These are phyloP conservation scores for Coniochaeta pulveracea DNA, from an alignment of 2,329 filamentous ascomycete species.

Conservation along the genomic window DNA sequence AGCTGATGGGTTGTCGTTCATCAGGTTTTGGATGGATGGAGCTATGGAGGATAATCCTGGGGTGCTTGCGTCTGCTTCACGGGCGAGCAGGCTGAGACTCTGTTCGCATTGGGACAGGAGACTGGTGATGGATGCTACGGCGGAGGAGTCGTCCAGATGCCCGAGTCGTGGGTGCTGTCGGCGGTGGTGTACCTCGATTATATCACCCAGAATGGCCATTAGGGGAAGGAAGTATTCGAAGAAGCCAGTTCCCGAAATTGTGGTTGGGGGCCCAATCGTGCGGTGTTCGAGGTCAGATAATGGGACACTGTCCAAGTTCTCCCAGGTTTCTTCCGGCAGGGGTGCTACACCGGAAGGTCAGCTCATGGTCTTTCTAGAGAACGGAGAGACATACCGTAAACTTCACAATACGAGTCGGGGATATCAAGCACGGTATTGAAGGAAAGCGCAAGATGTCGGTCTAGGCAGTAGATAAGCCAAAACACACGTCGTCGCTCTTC, in stretches of 20 bases:
- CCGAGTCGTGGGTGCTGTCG: conserved; percentile 30
- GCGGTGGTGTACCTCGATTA: conserved; percentile 33
- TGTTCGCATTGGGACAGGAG: conserved; percentile 25
- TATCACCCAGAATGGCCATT: conserved; percentile 35
- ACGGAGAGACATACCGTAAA: conserved; percentile 19
- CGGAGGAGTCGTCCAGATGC: conserved; percentile 20
- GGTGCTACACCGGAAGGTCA: conserved; percentile 16
- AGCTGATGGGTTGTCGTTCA: conserved; percentile 8
- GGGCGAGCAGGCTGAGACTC: conserved; percentile 18
- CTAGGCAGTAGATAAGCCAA: conserved; percentile 34
- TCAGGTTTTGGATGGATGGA: conserved; percentile 13
- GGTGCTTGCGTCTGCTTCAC: background rate
- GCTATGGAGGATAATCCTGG: conserved; percentile 5
- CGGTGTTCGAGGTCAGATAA: conserved; percentile 19
- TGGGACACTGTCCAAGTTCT: conserved; percentile 22
- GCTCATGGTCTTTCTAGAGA: background rate
- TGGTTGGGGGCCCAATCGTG: conserved; percentile 24
- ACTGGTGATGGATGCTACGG: conserved; percentile 21
- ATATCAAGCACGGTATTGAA: conserved; percentile 32
- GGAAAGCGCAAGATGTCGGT: conserved; percentile 33
- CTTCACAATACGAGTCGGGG: conserved; percentile 32
- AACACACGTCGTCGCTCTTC: conserved; percentile 35
- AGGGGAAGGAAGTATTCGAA: conserved; percentile 39
- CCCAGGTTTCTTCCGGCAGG: conserved; percentile 28
- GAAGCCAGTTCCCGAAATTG: conserved; percentile 28